Conservation (phyloP, 2,329 filamentous ascomycete genomes). For the Celoporthe dispersa region DNA sequence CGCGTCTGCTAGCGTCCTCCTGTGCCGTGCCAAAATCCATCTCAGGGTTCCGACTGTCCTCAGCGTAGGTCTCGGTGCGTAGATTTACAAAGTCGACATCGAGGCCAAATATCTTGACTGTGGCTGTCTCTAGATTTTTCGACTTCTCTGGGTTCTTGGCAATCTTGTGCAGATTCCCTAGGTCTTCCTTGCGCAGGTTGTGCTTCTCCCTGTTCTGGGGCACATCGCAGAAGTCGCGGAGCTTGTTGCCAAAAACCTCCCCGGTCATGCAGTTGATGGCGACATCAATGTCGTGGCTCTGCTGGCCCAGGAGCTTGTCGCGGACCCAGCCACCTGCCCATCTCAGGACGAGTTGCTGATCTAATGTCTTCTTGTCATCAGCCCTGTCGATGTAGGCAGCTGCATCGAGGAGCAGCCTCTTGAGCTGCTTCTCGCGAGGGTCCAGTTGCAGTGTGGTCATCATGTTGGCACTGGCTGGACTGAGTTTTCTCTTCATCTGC, state of each 20-base stretch:
- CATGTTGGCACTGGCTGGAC: constrained; percentile 19
- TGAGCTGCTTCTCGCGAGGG: constrained; percentile 71
- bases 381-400: constrained; percentile 68
- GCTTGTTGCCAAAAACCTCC: constrained; percentile 70
- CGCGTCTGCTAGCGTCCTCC: constrained; percentile 86
- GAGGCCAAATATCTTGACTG: constrained; percentile 80
- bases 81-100: constrained; percentile 96
- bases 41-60: constrained; percentile 86
- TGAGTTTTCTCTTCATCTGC: constrained; percentile 31
- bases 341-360: constrained; percentile 66
- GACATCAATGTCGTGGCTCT: constrained; percentile 81
- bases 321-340: constrained; percentile 90
- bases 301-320: constrained; percentile 75
- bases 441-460: constrained; percentile 59
- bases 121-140: constrained; percentile 92
- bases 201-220: constrained; percentile 66
- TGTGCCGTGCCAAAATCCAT: constrained; percentile 93
- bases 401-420: constrained; percentile 80
- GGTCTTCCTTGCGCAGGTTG: constrained; percentile 57
- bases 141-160: constrained; percentile 93
- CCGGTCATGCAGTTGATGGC: constrained; percentile 88
- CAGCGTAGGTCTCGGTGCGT: constrained; percentile 85
- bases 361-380: constrained; percentile 19
- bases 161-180: constrained; percentile 84
- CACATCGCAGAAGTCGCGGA: constrained; percentile 70